phyloP scores from a whole-genome alignment of 2,329 filamentous ascomycete species.

The Aspergillus ustus region DNA sequence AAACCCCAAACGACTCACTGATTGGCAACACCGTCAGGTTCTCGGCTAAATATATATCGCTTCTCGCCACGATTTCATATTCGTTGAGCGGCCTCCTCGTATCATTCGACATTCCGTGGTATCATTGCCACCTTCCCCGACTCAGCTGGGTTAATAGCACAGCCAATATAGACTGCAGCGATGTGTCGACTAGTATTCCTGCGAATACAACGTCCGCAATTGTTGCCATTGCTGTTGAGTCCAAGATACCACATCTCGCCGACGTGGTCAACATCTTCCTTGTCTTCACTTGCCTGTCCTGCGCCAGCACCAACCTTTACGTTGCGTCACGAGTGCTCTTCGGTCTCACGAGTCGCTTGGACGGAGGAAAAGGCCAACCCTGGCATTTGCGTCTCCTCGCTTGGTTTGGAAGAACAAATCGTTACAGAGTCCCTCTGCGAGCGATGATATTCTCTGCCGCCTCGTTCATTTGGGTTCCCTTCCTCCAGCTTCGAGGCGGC shows the following conservation, averaged over 20 bases:
- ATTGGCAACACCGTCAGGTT: slow-evolving; percentile 7
- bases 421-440: background rate
- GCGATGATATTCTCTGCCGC: slow-evolving; percentile 2
- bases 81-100: background rate
- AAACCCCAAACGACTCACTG: background rate
- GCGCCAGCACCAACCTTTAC: slow-evolving; percentile 6
- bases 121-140: background rate
- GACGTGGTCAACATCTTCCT: background rate
- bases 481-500: slow-evolving; percentile 4
- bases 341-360: slow-evolving; percentile 1
- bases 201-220: slow-evolving; percentile 5
- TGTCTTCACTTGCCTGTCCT: slow-evolving; percentile 2
- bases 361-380: background rate
- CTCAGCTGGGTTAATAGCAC: background rate
- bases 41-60: background rate
- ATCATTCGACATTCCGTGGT: background rate
- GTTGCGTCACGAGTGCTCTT: slow-evolving; percentile 1
- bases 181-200: background rate
- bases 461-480: slow-evolving; percentile 9
- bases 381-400: slow-evolving; percentile 4
- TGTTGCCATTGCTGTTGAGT: slow-evolving; percentile 2
- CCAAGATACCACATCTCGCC: background rate
- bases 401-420: background rate
- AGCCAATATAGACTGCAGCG: background rate
- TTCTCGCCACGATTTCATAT: slow-evolving; percentile 2